Conservation (phyloP, 106 monocot species). For the Dendrobium catenatum region DNA sequence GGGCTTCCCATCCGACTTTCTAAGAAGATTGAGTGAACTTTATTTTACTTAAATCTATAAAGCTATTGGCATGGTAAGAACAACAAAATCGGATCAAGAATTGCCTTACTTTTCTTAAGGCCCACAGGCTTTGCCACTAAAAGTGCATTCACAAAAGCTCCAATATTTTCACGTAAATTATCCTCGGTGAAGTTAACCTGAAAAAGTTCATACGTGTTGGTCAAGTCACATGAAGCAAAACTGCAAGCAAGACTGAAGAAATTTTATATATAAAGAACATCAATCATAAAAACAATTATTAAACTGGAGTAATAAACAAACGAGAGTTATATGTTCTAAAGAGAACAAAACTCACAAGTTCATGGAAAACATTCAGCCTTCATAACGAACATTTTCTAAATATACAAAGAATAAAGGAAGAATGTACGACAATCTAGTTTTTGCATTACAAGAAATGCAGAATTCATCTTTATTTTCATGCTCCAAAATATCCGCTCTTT, state of each 20-base stretch:
- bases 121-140: slow-evolving; percentile 86
- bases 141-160: slow-evolving; percentile 92
- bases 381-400: neutral
- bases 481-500: neutral
- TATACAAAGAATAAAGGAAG: too few species aligned
- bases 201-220: slow-evolving; percentile 10
- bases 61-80: neutral
- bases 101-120: slow-evolving; percentile 76
- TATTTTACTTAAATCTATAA: neutral
- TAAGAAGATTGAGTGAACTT: too few species aligned
- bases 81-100: neutral
- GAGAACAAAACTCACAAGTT: neutral
- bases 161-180: slow-evolving; percentile 70
- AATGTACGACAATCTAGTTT: too few species aligned
- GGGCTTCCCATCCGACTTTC: too few species aligned
- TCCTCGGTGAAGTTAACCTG: slow-evolving; percentile 85
- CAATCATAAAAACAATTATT: neutral
- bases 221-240: neutral
- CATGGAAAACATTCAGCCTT: neutral
- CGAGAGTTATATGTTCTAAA: neutral
- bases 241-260: neutral
- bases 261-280: neutral
- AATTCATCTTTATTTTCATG: neutral
- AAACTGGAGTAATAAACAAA: neutral
- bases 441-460: too few species aligned